Conservation (phyloP, 768 basidiomycete genomes). For the Dendrothele bispora region DNA sequence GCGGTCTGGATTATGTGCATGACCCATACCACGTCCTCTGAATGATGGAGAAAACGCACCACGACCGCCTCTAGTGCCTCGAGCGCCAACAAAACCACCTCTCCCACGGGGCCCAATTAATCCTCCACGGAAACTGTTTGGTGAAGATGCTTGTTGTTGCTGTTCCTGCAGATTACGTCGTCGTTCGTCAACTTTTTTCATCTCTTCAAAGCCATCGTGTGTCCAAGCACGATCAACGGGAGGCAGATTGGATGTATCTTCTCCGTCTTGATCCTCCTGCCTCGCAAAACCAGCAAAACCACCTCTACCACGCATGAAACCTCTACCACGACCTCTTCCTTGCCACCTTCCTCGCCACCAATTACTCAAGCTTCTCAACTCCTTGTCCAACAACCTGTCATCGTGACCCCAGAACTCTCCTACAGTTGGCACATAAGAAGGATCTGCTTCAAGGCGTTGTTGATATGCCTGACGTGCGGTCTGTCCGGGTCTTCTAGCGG, state of each 20-base stretch:
- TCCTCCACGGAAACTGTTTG: slow-evolving; percentile 33
- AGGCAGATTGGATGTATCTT: slow-evolving; percentile 32
- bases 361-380: slow-evolving; percentile 75
- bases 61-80: slow-evolving; percentile 49
- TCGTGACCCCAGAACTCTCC: slow-evolving; percentile 96
- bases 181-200: slow-evolving; percentile 73
- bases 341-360: slow-evolving; percentile 88
- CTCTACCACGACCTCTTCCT: slow-evolving; percentile 64
- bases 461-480: slow-evolving; percentile 86
- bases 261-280: slow-evolving; percentile 11
- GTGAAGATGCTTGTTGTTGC: slow-evolving; percentile 29
- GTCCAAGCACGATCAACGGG: slow-evolving; percentile 75
- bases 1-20: slow-evolving; percentile 38
- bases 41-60: slow-evolving; percentile 37
- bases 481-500: slow-evolving; percentile 45
- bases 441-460: slow-evolving; percentile 77
- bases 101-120: slow-evolving; percentile 40
- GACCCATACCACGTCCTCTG: slow-evolving; percentile 28
- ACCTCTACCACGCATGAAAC: slow-evolving; percentile 54
- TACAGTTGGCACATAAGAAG: slow-evolving; percentile 86
- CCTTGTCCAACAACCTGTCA: slow-evolving; percentile 83
- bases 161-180: slow-evolving; percentile 28
- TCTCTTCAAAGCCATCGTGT: slow-evolving; percentile 88
- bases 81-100: slow-evolving; percentile 42
- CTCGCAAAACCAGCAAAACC: slow-evolving; percentile 29